Evolutionary conservation across 208 protist species (phyloP).

Genomic region (Crithidia brevicula): DNA sequence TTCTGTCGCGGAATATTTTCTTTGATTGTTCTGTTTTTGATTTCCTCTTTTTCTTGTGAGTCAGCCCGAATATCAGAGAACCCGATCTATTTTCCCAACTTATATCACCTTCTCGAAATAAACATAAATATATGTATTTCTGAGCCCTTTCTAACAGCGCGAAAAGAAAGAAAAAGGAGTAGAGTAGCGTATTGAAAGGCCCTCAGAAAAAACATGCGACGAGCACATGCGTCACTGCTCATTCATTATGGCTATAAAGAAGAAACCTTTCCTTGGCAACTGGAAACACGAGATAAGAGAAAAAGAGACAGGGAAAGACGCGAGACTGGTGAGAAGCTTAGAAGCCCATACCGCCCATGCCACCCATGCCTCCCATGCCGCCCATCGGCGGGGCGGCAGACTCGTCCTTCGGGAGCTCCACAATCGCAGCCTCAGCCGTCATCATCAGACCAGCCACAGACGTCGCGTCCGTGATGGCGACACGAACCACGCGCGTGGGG

Average conservation of each 20-base stretch:
- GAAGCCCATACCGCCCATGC: constrained; percentile 66
- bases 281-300: neutral
- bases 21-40: neutral
- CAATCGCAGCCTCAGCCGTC: constrained; percentile 93
- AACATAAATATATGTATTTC: no score
- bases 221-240: no score
- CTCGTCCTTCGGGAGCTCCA: constrained; percentile 58
- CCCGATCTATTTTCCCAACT: no score
- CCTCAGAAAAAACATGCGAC: no score
- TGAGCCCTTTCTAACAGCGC: neutral
- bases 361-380: constrained; percentile 67
- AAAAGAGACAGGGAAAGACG: constrained; percentile 2
- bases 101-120: neutral
- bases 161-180: neutral
- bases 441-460: constrained; percentile 98
- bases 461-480: constrained; percentile 96
- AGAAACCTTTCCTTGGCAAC: no score
- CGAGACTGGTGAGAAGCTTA: constrained; percentile 17
- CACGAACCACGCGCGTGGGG: constrained; percentile 99
- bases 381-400: constrained; percentile 51
- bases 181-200: no score
- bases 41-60: neutral
- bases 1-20: no score
- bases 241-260: no score
- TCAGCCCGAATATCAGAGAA: no score